A percentile compares a stretch with the other conserved stretches of the same genome.
phyloP scores from a whole-genome alignment of 805 yeast species.

The Starmerella vaccinii region DNA sequence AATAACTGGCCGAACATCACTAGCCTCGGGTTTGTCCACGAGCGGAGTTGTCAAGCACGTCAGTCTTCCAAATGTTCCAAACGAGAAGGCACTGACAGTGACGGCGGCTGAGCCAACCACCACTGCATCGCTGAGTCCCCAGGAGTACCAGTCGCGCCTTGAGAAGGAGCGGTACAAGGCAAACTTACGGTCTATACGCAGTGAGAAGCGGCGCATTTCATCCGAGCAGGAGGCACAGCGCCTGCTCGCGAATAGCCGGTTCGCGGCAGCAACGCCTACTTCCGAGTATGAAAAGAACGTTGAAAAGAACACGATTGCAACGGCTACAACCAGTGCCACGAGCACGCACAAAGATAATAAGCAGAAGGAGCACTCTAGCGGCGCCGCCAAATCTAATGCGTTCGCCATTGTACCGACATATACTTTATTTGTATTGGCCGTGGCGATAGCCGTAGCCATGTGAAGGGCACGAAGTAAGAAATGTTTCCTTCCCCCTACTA shows the following conservation, averaged over 20 bases:
- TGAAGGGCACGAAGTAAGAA: not conserved
- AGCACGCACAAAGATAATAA: not conserved
- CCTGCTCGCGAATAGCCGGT: not conserved
- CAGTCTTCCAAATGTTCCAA: not conserved
- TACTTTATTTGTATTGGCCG: not conserved
- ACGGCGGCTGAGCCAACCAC: slow-evolving; percentile 18
- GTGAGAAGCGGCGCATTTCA: slow-evolving; percentile 13
- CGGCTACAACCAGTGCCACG: not conserved
- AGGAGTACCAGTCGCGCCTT: slow-evolving; percentile 16
- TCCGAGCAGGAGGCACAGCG: slow-evolving; percentile 1
- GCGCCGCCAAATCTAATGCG: not conserved
- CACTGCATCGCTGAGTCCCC: slow-evolving; percentile 17
- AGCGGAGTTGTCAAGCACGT: not conserved
- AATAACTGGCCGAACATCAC: too few species aligned
- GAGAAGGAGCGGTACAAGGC: slow-evolving; percentile 16
- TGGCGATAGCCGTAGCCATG: not conserved
- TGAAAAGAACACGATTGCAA: not conserved
- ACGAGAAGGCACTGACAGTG: slow-evolving; percentile 15
- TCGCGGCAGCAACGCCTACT: not conserved
- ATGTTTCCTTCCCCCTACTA: too few species aligned
- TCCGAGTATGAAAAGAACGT: not conserved
- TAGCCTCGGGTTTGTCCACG: not conserved
- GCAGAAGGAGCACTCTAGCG: not conserved
- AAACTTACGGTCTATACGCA: slow-evolving; percentile 20
- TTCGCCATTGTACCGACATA: not conserved